These are phyloP conservation scores for Hydnomerulius pinastri DNA, from an alignment of 768 basidiomycete species.

Conservation along the genomic window DNA sequence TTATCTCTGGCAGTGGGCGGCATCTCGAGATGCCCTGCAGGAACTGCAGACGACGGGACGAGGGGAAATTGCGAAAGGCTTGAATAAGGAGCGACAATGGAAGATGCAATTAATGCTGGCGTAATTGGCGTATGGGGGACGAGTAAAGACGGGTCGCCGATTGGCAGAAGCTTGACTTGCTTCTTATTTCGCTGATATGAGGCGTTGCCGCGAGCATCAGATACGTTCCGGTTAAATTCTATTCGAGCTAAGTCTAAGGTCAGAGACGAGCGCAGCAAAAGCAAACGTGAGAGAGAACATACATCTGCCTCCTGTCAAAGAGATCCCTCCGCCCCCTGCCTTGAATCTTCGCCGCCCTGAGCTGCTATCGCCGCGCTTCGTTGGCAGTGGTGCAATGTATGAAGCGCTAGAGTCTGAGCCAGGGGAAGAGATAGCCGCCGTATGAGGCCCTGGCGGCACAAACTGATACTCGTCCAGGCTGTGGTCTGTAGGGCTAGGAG, in stretches of 20 bases:
- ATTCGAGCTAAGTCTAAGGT: not conserved
- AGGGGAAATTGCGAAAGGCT: conserved; percentile 13
- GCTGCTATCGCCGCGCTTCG: conserved; percentile 10
- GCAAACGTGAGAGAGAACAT: conserved; percentile 1
- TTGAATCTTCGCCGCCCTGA: conserved; percentile 9
- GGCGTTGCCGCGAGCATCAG: not conserved
- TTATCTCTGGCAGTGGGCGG: conserved; percentile 31
- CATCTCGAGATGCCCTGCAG: conserved; percentile 20
- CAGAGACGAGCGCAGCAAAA: not conserved
- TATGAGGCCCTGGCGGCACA: conserved; percentile 18
- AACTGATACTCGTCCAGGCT: conserved; percentile 35
- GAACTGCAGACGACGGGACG: conserved; percentile 16
- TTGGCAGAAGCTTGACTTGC: conserved; percentile 23
- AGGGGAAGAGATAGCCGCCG: conserved; percentile 12
- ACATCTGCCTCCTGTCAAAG: conserved; percentile 15
- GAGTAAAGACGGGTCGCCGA: conserved; percentile 24
- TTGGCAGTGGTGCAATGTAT: not conserved
- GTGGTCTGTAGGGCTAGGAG: conserved; percentile 16
- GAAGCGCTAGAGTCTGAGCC: conserved; percentile 26
- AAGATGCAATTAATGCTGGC: conserved; percentile 10
- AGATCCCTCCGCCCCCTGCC: conserved; percentile 1
- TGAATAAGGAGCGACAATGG: conserved; percentile 1
- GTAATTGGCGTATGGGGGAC: conserved; percentile 25
- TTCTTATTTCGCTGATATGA: conserved; percentile 15
- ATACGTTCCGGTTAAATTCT: not conserved